Base-by-base conservation (phyloP, 352 stramenopile species). In the Globisporangium irregulare region DNA sequence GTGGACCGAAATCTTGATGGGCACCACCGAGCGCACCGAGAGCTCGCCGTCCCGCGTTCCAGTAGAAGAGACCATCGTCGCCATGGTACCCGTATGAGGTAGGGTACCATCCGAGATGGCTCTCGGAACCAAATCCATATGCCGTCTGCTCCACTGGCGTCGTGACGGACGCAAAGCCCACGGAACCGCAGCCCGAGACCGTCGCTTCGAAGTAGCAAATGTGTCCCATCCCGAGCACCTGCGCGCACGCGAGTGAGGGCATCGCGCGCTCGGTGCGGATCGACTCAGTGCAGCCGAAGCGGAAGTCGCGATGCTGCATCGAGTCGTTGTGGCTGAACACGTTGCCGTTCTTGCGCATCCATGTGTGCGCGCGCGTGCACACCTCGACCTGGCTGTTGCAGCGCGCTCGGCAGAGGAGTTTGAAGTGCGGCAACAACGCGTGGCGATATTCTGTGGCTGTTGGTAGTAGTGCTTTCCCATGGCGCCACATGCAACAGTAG, bases 31-130 rank as follows among this genome's bases (percentile, higher is more conserved):
- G 46, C 1, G 56, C 38, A 14, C 60, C 59, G 14, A 68, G 43
- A 0, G 61, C 50, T n/a, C 51, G 36, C 0, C 18, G 58, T 10
- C 60, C 66, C 24, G 72, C 71, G 65, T 79, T 76, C 65, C 69
- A 79, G 64, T 80, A 77, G 50, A 82, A 57, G 15, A 51, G 61
- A 14, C 71, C 67, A 60, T 77, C 64, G 51, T 84, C 72, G 12
- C 72, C 68, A 57, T 84, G 77, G 67, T 77, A 82, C 34, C 77
- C 77, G 55, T 79, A 81, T 14, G 77, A 81, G 3, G 69, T 59
- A 1, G 73, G 65, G 22, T 66, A 70, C 77, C 77, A 84, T 1
- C 77, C 77, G 4, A 84, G 65, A 64, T 84, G 77, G 53, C 38
- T 56, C 48, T 73, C 70, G 6, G 74, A 76, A 20, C 74, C 74